Evolutionary conservation across 1,284 basidiomycete genomes (phyloP).

Genomic region (Mrakiaceae sp.): DNA sequence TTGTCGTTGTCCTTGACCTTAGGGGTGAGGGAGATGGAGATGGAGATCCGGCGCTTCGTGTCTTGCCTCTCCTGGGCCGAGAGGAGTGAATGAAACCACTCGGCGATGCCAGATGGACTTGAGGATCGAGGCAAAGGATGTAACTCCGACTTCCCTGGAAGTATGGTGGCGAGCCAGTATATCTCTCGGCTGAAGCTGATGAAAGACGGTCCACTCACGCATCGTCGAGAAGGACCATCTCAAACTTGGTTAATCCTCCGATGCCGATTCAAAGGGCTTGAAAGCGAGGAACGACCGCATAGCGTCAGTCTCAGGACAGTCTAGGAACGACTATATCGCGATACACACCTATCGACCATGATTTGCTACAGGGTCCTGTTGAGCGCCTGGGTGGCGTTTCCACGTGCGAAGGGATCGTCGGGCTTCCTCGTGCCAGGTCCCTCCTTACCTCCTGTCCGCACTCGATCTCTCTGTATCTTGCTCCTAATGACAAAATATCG

Average conservation of each 20-base stretch:
- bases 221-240: conserved; percentile 71
- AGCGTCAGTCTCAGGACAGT: not conserved
- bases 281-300: not conserved
- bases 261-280: conserved; percentile 68
- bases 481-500: conserved; percentile 27
- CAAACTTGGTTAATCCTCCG: conserved; percentile 65
- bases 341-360: conserved; percentile 60
- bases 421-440: conserved; percentile 31
- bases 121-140: conserved; percentile 80
- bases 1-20: conserved; percentile 70
- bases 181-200: not conserved
- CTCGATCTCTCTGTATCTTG: not conserved
- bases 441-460: conserved; percentile 20
- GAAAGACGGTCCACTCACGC: conserved; percentile 27
- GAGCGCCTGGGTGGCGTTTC: conserved; percentile 22
- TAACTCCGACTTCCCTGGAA: conserved; percentile 71
- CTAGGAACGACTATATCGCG: not conserved
- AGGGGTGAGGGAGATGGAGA: conserved; percentile 81
- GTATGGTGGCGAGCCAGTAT: not conserved
- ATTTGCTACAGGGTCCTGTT: conserved; percentile 59
- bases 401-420: conserved; percentile 22
- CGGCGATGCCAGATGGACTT: conserved; percentile 92
- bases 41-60: conserved; percentile 65
- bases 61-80: conserved; percentile 87
- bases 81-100: conserved; percentile 88